Percentiles rank a stretch among this genome's conserved stretches.
These are phyloP conservation scores for Pestalotiopsis sp. DNA, from an alignment of 2,329 filamentous ascomycete species.

Conservation along the genomic window DNA sequence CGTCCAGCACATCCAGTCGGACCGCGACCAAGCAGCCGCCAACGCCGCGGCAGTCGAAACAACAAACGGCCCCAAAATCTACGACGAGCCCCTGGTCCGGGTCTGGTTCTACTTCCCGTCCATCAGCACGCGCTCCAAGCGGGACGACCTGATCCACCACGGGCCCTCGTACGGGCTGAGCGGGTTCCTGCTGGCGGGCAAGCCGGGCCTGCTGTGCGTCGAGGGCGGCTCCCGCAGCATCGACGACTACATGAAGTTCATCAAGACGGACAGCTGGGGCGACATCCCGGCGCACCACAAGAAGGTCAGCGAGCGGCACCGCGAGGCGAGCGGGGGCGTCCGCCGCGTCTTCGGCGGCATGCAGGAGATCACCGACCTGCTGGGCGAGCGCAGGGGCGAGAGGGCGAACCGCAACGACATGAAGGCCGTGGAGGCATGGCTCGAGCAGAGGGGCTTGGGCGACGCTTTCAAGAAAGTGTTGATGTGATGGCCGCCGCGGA, in stretches of 20 bases:
- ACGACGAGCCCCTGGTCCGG: slow-evolving; percentile 39
- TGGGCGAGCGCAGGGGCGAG: slow-evolving; percentile 49
- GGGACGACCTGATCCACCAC: slow-evolving; percentile 57
- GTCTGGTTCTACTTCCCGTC: slow-evolving; percentile 69
- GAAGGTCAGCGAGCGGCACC: slow-evolving; percentile 60
- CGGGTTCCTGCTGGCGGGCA: slow-evolving; percentile 62
- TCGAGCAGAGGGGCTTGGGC: slow-evolving; percentile 45
- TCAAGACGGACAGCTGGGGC: slow-evolving; percentile 65
- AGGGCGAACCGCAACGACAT: slow-evolving; percentile 55
- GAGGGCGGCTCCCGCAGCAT: slow-evolving; percentile 50
- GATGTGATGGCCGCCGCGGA: slow-evolving; percentile 20
- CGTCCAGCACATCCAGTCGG: slow-evolving; percentile 27
- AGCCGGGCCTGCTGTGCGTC: slow-evolving; percentile 57
- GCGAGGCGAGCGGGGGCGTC: slow-evolving; percentile 37
- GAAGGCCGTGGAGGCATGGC: slow-evolving; percentile 54
- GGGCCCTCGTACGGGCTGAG: slow-evolving; percentile 56
- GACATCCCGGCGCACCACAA: slow-evolving; percentile 65
- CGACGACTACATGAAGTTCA: slow-evolving; percentile 64
- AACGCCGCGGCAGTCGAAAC: not conserved
- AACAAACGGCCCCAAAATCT: not conserved
- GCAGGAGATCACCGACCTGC: slow-evolving; percentile 55
- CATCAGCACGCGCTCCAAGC: slow-evolving; percentile 60
- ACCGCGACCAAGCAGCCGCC: slow-evolving; percentile 13
- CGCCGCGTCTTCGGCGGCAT: slow-evolving; percentile 55
- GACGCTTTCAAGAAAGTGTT: slow-evolving; percentile 46